A percentile compares a stretch with the other conserved stretches of the same genome.
phyloP scores from a whole-genome alignment of 75 land plant species.

The Picea glauca region DNA sequence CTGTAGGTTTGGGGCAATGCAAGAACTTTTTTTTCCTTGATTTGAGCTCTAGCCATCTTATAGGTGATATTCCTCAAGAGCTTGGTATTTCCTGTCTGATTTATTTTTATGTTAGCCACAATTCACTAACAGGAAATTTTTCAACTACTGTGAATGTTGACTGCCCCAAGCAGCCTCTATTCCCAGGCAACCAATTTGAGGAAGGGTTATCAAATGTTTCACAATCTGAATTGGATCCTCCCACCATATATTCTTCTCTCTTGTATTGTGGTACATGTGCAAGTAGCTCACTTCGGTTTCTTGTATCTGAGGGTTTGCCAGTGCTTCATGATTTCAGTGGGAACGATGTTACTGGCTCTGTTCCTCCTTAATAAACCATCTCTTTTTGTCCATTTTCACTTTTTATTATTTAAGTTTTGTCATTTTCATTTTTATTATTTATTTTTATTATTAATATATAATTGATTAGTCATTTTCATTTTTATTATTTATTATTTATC shows the following conservation, averaged over 20 bases:
- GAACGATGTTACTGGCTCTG: conserved; percentile 38
- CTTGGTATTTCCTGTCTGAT: conserved; percentile 40
- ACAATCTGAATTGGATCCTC: conserved; percentile 8
- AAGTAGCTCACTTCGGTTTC: neutral
- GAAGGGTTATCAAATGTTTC: conserved; percentile 13
- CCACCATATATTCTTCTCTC: neutral
- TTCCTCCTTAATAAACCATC: too few relatives aligned
- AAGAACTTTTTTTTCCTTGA: conserved; percentile 22
- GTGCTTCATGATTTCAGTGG: conserved; percentile 44
- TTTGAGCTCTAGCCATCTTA: conserved; percentile 31
- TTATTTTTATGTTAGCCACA: conserved; percentile 43
- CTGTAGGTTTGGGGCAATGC: conserved; percentile 25
- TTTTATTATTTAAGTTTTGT: too few relatives aligned
- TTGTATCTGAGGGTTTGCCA: conserved; percentile 9
- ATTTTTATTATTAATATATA: too few relatives aligned
- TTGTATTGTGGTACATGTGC: conserved; percentile 12
- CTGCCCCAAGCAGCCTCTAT: conserved; percentile 11
- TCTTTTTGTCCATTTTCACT: too few relatives aligned
- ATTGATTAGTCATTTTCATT: too few relatives aligned
- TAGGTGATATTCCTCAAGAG: conserved; percentile 24
- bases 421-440: too few relatives aligned
- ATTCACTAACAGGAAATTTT: conserved; percentile 27
- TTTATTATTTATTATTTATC: too few relatives aligned
- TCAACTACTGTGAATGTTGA: conserved; percentile 4
- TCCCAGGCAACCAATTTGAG: neutral